Percentiles rank a stretch among this genome's conserved stretches.
Conservation (phyloP, 163 green algal genomes). For the Trebouxiophyceae sp. region DNA sequence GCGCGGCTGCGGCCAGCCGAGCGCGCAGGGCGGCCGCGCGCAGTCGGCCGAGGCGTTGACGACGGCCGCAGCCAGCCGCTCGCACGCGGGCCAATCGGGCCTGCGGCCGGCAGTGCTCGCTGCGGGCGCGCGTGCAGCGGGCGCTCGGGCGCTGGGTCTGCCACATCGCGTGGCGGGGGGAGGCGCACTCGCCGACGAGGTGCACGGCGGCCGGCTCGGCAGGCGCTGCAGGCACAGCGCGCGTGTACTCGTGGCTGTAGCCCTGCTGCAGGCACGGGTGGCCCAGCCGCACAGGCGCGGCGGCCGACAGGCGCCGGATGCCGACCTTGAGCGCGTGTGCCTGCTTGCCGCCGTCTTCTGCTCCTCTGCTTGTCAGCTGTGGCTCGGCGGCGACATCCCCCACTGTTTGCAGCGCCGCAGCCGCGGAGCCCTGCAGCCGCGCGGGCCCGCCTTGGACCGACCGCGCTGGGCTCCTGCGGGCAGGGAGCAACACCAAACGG, state of each 20-base stretch:
- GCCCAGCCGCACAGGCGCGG: slow-evolving; percentile 7
- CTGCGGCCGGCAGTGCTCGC: slow-evolving; percentile 16
- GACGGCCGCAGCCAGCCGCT: slow-evolving; percentile 29
- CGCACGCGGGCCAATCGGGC: slow-evolving; percentile 42
- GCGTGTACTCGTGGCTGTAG: slow-evolving; percentile 31
- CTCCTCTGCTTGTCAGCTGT: too few relatives aligned
- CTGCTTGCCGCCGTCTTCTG: too few relatives aligned
- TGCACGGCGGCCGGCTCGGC: slow-evolving; percentile 13
- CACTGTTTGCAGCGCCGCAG: too few relatives aligned
- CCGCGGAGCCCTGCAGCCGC: too few relatives aligned
- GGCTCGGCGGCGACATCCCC: too few relatives aligned
- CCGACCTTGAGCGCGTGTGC: too few relatives aligned
- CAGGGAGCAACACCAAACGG: too few relatives aligned
- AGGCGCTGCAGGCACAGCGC: slow-evolving; percentile 9
- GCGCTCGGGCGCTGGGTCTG: too few relatives aligned
- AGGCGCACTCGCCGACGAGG: slow-evolving; percentile 25
- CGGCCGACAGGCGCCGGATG: not conserved
- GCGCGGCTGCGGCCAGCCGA: slow-evolving; percentile 39
- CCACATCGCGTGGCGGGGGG: too few relatives aligned
- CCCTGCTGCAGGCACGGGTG: slow-evolving; percentile 61
- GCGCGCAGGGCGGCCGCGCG: slow-evolving; percentile 28
- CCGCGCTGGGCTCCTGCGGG: too few relatives aligned
- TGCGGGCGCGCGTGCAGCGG: too few relatives aligned
- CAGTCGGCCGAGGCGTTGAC: slow-evolving; percentile 31
- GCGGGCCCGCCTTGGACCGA: too few relatives aligned